Conservation (phyloP, 2,329 filamentous ascomycete species). For the Phoma sp. region DNA sequence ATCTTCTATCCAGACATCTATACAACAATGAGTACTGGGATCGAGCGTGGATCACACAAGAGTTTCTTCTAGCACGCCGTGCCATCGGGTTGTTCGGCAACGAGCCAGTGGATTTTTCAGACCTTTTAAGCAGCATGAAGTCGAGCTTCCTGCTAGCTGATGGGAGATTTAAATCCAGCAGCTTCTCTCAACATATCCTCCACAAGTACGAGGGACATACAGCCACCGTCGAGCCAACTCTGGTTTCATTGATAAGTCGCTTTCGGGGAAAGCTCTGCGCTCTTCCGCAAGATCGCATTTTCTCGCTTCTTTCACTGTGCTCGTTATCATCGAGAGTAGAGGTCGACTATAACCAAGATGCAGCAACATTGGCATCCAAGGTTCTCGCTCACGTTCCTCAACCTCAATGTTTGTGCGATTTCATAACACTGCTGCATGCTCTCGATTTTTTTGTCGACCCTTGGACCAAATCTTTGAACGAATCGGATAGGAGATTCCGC, state of each 20-base stretch:
- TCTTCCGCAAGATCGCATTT: neutral
- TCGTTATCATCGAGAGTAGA: neutral
- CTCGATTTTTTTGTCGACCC: neutral
- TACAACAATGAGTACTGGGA: slow-evolving; percentile 1
- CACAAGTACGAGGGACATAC: neutral
- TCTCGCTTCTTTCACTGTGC: neutral
- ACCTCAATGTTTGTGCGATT: neutral
- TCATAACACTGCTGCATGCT: neutral
- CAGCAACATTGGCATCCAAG: neutral
- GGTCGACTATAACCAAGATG: neutral
- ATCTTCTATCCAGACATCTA: neutral
- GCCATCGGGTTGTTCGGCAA: neutral
- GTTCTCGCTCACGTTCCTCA: neutral
- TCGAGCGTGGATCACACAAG: neutral
- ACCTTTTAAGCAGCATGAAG: neutral
- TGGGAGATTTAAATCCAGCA: neutral
- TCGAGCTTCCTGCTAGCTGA: neutral
- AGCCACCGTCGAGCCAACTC: neutral
- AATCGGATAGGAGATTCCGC: too few species aligned
- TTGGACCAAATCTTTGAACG: neutral
- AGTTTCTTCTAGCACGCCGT: neutral
- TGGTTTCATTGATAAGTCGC: neutral
- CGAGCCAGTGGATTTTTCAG: neutral
- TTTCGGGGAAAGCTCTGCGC: neutral
- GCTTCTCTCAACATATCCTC: neutral